These are phyloP conservation scores for Claviceps fusiformis DNA, from an alignment of 2,329 filamentous ascomycete genomes.

Conservation along the genomic window DNA sequence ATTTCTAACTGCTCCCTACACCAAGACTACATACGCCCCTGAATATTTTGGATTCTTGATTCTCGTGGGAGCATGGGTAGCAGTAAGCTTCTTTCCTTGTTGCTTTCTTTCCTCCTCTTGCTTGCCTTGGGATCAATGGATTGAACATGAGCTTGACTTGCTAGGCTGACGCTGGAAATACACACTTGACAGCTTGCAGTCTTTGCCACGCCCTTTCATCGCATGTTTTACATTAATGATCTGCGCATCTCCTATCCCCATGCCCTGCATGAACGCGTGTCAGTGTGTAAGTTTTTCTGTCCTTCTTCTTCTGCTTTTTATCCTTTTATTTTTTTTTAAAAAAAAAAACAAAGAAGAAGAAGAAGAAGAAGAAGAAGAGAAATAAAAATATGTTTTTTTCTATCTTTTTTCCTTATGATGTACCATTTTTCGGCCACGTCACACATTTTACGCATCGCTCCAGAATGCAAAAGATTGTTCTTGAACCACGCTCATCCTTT, in stretches of 20 bases:
- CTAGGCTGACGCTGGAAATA: constrained; percentile 1
- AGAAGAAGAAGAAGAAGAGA: too few relatives aligned
- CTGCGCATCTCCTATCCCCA: constrained; percentile 75
- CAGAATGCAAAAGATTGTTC: background rate
- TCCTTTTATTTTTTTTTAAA: background rate
- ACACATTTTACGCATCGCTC: background rate
- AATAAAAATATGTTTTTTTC: background rate
- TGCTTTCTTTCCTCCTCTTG: background rate
- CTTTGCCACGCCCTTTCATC: constrained; percentile 70
- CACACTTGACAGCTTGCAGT: constrained; percentile 13
- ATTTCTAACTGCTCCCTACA: background rate
- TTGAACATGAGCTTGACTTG: background rate
- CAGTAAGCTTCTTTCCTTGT: background rate
- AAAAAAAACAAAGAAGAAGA: background rate
- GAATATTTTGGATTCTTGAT: constrained; percentile 6
- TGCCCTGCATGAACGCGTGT: constrained; percentile 69
- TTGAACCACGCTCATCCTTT: background rate
- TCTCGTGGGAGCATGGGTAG: constrained; percentile 3
- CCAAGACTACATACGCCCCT: constrained; percentile 5
- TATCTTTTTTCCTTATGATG: background rate
- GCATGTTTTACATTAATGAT: constrained; percentile 85
- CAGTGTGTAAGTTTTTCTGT: constrained; percentile 45
- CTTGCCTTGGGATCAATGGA: background rate
- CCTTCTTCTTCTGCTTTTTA: background rate
- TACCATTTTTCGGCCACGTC: background rate